phyloP scores from a whole-genome alignment of 805 yeast genomes.

The Candida hungchunana region DNA sequence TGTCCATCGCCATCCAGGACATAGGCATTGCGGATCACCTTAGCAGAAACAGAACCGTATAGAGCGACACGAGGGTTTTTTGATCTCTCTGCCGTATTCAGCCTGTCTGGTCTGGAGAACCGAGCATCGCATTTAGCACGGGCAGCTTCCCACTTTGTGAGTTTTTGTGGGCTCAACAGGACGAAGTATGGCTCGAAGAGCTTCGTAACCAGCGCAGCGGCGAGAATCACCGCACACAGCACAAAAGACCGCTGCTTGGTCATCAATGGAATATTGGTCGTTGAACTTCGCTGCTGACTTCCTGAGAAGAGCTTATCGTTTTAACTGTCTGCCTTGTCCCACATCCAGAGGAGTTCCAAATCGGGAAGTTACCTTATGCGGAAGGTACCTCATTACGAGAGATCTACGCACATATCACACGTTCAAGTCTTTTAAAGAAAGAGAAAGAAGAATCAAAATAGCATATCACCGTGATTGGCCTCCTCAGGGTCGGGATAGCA shows the following conservation, averaged over 20 bases:
- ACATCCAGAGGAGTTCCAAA: slow-evolving; percentile 2
- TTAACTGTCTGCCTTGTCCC: background rate
- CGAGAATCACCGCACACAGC: background rate
- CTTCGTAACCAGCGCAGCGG: slow-evolving; percentile 1
- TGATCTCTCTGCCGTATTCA: slow-evolving; percentile 3
- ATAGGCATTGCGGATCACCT: slow-evolving; percentile 5
- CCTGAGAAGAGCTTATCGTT: no score
- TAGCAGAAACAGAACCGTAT: background rate
- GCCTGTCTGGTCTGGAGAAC: slow-evolving; percentile 3
- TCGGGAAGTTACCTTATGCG: slow-evolving; percentile 3
- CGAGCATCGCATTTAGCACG: slow-evolving; percentile 3
- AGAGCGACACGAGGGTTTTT: slow-evolving; percentile 4
- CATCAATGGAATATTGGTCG: background rate
- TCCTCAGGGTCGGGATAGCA: slow-evolving; percentile 10
- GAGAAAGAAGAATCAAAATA: slow-evolving; percentile 1
- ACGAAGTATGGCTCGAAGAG: background rate
- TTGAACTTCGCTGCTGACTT: no score
- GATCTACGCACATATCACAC: background rate
- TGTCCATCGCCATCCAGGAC: slow-evolving; percentile 8
- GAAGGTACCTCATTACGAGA: background rate
- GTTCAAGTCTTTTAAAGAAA: no score
- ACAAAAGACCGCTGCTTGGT: background rate
- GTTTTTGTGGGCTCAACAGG: slow-evolving; percentile 1
- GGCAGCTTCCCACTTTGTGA: slow-evolving; percentile 3
- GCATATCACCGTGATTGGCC: slow-evolving; percentile 5